Conservation (phyloP, 140 eudicot genomes). For the Flaveria floridana region DNA sequence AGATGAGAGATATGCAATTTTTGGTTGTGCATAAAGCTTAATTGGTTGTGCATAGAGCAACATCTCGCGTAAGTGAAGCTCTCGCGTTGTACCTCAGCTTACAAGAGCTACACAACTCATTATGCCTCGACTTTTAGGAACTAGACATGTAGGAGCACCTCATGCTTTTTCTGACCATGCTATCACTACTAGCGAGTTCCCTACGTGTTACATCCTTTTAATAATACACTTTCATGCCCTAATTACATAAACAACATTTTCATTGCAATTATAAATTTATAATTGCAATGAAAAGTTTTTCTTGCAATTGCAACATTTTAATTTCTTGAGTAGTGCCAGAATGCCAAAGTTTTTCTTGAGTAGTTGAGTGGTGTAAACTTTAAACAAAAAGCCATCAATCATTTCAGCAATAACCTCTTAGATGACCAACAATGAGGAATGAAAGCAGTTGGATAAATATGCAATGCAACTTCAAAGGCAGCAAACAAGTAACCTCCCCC, state of each 20-base stretch:
- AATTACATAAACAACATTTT: no score
- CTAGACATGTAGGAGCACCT: neutral
- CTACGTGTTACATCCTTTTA: neutral
- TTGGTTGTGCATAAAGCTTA: neutral
- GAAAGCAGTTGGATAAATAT: neutral
- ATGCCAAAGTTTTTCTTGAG: neutral
- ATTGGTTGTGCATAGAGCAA: neutral
- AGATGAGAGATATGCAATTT: neutral
- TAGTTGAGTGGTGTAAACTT: neutral
- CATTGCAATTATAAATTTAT: no score
- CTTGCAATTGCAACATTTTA: no score
- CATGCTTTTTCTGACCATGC: neutral
- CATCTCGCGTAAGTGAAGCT: neutral
- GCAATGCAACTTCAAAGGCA: neutral
- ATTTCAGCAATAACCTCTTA: neutral
- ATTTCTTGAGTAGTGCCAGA: neutral
- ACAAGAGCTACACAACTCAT: no score
- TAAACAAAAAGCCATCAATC: neutral
- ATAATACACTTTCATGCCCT: neutral
- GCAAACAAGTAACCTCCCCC: neutral
- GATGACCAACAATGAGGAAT: neutral
- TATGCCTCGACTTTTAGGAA: neutral
- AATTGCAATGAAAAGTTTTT: no score
- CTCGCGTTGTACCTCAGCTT: no score
- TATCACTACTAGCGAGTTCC: neutral